These are phyloP conservation scores for Colletotrichum sp. DNA, from an alignment of 2,329 filamentous ascomycete species.

Conservation along the genomic window DNA sequence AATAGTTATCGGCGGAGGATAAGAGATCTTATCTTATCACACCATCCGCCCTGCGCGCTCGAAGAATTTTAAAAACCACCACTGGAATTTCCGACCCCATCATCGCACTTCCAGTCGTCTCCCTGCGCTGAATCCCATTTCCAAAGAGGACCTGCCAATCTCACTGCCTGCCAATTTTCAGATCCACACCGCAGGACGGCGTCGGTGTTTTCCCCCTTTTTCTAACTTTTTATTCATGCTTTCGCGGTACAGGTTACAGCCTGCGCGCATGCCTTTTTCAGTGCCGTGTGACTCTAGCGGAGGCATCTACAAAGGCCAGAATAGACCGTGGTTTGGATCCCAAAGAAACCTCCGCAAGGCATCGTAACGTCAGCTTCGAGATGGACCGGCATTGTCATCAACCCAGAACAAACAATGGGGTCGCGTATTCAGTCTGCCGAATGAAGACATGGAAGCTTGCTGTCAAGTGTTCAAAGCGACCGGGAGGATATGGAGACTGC, in stretches of 20 bases:
- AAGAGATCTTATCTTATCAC: no score
- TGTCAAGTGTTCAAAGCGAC: not conserved
- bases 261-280: not conserved
- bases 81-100: no score
- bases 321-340: not conserved
- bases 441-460: not conserved
- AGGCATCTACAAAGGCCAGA: not conserved
- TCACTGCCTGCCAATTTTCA: not conserved
- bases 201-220: not conserved
- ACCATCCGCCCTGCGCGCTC: no score
- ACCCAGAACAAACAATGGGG: not conserved
- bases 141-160: not conserved
- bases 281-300: not conserved
- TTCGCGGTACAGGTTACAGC: not conserved
- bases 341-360: not conserved
- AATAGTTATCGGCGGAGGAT: no score
- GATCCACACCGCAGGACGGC: not conserved
- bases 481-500: no score
- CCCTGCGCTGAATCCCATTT: not conserved
- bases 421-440: not conserved
- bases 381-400: not conserved
- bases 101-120: no score
- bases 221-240: not conserved
- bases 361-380: not conserved
- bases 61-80: no score